Evolutionary conservation across 495 filamentous ascomycete species (phyloP).

Genomic region (Cenococcum geophilum): DNA sequence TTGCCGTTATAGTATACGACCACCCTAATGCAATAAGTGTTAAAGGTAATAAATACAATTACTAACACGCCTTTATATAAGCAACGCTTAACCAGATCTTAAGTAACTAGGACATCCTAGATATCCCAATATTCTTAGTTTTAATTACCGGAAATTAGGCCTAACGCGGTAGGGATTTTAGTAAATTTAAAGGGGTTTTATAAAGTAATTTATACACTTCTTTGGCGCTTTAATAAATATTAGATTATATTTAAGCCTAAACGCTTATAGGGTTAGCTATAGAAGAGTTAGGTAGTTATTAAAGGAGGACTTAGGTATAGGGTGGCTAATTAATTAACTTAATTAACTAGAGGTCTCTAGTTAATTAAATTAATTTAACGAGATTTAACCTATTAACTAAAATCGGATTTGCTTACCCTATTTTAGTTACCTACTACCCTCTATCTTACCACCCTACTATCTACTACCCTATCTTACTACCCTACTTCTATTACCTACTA

Average conservation of each 20-base stretch:
- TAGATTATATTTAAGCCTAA: constrained; percentile 18
- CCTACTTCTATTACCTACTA: too few relatives aligned
- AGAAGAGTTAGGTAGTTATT: not conserved
- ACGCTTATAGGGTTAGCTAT: not conserved
- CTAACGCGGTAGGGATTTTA: constrained; percentile 11
- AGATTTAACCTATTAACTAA: too few relatives aligned
- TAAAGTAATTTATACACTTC: constrained; percentile 19
- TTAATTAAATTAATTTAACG: too few relatives aligned
- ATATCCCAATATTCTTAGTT: constrained; percentile 16
- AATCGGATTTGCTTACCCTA: too few relatives aligned
- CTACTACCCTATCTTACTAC: too few relatives aligned
- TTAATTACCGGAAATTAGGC: constrained; percentile 10
- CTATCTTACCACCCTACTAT: too few relatives aligned
- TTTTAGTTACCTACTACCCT: too few relatives aligned
- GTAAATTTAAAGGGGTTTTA: constrained; percentile 16
- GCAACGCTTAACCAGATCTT: constrained; percentile 7
- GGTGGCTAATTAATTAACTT: too few relatives aligned
- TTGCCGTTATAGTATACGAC: constrained; percentile 30
- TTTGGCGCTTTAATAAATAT: constrained; percentile 12
- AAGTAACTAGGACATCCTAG: constrained; percentile 3
- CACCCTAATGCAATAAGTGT: constrained; percentile 11
- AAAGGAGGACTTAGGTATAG: not conserved
- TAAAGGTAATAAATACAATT: constrained; percentile 5
- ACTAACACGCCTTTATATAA: constrained; percentile 21
- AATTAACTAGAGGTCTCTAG: too few relatives aligned